These are phyloP conservation scores for Marasmius oreades DNA, from an alignment of 1,284 basidiomycete genomes.

Conservation along the genomic window DNA sequence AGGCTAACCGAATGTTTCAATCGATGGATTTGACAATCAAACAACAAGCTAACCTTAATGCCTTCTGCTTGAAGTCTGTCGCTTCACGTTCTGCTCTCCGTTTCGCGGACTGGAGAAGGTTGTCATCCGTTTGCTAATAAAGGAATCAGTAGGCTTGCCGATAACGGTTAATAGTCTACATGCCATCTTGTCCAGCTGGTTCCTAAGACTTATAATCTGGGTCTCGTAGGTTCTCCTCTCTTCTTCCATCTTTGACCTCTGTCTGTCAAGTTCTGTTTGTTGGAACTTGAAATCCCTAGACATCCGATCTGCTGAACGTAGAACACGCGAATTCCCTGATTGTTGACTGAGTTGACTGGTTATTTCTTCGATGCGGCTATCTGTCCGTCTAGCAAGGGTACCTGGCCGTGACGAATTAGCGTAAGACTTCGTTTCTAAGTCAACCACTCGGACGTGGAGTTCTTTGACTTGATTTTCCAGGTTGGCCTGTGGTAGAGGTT, in stretches of 20 bases:
- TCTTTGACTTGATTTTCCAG: conserved; percentile 84
- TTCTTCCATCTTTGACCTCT: conserved; percentile 57
- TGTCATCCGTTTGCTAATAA: conserved; percentile 67
- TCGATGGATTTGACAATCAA: conserved; percentile 8
- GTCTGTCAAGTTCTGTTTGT: conserved; percentile 58
- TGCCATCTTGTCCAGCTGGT: conserved; percentile 59
- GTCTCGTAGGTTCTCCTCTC: conserved; percentile 57
- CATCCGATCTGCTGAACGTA: conserved; percentile 49
- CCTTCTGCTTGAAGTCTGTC: conserved; percentile 66
- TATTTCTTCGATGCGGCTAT: conserved; percentile 71
- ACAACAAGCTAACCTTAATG: conserved; percentile 50
- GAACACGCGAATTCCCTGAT: conserved; percentile 44
- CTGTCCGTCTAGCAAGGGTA: conserved; percentile 52
- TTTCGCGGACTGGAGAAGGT: conserved; percentile 63
- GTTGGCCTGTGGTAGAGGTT: conserved; percentile 50
- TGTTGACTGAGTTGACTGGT: conserved; percentile 54
- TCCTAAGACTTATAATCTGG: conserved; percentile 53
- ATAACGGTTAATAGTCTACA: conserved; percentile 7
- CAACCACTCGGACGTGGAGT: conserved; percentile 74
- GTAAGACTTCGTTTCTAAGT: conserved; percentile 77
- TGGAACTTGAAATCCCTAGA: conserved; percentile 53
- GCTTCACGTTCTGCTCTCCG: conserved; percentile 75
- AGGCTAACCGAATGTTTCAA: conserved; percentile 38
- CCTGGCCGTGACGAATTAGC: conserved; percentile 58
- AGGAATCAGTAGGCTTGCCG: conserved; percentile 9